Evolutionary conservation across 1,139 yeast species (phyloP), one percentile per base, ranked within the genome.

Genomic region (Spathaspora sp.): DNA sequence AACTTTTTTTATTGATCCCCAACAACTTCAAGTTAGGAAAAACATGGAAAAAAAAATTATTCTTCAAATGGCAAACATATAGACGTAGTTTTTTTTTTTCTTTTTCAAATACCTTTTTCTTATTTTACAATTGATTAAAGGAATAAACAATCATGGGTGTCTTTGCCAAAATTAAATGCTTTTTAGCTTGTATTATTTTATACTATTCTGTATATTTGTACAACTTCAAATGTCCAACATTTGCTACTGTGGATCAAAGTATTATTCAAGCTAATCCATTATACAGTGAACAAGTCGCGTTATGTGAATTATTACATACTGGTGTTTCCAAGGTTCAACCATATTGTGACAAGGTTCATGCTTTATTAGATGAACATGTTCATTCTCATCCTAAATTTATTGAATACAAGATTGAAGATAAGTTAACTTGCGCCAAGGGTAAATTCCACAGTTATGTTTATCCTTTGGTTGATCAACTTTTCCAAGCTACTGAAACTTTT

Each of bases 191-290:
- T 43, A 55, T 69, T 46, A 51, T 71, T 44, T 58, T 66, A 37
- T 52, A 70, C 43, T 74, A 74, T 58, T 55, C 68, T 38, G 51
- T 67, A 27, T 74, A 74, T 60, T 70, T 74, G 55, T 62, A 62
- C 55, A 58, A 65, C 39, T 74, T 70, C 63, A 74, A 74, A 57
- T 74, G 80, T 59, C 67, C 63, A 43, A 55, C 63, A 38, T 65
- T 71, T 52, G 56, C 64, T 46, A 68, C 67, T 53, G 54, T 67
- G 15, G 59, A 68, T 24, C 57, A 69, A 47, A 64, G 66, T 47
- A 63, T 59, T 29, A 60, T 59, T 48, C 58, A 64, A 44, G 43
- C 51, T 17, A 77, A 72, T 53, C 79, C 80, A 44, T 65, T 72
- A 51, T 76, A 72, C 55, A 59, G 59, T 24, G 53, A 51, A 53